These are phyloP conservation scores for Petunia hybrid DNA, from an alignment of 305 asterid species.

Conservation along the genomic window DNA sequence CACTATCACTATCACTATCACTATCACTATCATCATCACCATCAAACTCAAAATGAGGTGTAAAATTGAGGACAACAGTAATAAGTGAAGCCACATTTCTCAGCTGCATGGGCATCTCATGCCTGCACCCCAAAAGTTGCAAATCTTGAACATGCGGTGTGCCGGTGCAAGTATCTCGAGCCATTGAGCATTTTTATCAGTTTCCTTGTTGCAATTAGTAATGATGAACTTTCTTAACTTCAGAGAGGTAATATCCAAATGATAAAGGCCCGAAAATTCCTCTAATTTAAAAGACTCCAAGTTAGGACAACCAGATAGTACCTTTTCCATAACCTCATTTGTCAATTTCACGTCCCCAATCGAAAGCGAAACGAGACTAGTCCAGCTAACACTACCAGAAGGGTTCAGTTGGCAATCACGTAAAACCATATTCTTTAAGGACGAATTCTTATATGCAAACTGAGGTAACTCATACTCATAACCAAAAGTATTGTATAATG, in stretches of 20 bases:
- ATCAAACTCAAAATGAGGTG: too few relatives aligned
- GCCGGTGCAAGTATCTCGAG: conserved; percentile 32
- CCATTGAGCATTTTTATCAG: neutral
- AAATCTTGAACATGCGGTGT: conserved; percentile 24
- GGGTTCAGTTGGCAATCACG: neutral
- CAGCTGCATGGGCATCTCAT: neutral
- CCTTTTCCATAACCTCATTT: neutral
- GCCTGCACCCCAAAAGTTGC: neutral
- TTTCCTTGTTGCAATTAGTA: neutral
- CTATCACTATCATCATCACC: too few relatives aligned
- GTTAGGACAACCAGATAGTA: conserved; percentile 34
- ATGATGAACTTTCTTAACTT: neutral
- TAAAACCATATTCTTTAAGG: neutral
- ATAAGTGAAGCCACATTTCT: conserved; percentile 19
- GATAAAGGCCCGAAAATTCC: conserved; percentile 8
- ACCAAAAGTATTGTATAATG: neutral
- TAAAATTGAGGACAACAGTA: neutral
- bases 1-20: too few relatives aligned
- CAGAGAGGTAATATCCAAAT: neutral
- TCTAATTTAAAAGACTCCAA: conserved; percentile 13
- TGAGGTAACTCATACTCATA: conserved; percentile 13
- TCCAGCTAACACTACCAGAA: conserved; percentile 4
- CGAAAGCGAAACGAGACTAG: neutral
- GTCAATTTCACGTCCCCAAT: neutral
- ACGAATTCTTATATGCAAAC: conserved; percentile 22